These are phyloP conservation scores for Nannochloris sp. DNA, from an alignment of 139 green algal species.

Conservation along the genomic window DNA sequence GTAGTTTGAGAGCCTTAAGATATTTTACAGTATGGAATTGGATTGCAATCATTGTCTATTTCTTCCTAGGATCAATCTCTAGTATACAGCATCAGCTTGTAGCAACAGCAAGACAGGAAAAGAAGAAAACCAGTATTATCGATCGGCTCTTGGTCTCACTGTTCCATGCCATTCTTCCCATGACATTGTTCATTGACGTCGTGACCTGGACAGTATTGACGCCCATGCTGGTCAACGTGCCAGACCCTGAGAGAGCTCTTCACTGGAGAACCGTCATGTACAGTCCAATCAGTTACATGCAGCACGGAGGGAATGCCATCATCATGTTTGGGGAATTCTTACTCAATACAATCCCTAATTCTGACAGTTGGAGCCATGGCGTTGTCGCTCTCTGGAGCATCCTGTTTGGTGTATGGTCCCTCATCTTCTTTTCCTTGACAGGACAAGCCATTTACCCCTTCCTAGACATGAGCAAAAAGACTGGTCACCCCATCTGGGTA, in stretches of 20 bases:
- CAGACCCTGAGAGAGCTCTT: not conserved
- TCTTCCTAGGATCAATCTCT: not conserved
- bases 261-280: conserved; percentile 2
- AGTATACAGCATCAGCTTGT: not conserved
- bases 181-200: conserved; percentile 7
- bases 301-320: conserved; percentile 14
- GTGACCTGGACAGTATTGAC: conserved; percentile 14
- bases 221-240: conserved; percentile 2
- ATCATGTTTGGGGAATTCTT: conserved; percentile 11
- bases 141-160: not conserved
- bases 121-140: not conserved
- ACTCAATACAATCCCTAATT: conserved; percentile 7
- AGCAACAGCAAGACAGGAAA: not conserved
- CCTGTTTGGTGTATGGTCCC: conserved; percentile 12
- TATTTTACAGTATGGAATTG: conserved; percentile 20
- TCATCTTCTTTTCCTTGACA: conserved; percentile 9
- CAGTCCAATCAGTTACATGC: not conserved
- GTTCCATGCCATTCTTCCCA: not conserved
- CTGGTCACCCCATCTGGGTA: not conserved
- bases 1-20: not conserved
- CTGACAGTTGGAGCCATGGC: not conserved
- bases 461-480: not conserved
- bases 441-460: conserved; percentile 14
- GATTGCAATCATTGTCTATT: conserved; percentile 10
- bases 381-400: conserved; percentile 4